Evolutionary conservation across 1,284 basidiomycete species (phyloP).

Genomic region (Irpex sp.): DNA sequence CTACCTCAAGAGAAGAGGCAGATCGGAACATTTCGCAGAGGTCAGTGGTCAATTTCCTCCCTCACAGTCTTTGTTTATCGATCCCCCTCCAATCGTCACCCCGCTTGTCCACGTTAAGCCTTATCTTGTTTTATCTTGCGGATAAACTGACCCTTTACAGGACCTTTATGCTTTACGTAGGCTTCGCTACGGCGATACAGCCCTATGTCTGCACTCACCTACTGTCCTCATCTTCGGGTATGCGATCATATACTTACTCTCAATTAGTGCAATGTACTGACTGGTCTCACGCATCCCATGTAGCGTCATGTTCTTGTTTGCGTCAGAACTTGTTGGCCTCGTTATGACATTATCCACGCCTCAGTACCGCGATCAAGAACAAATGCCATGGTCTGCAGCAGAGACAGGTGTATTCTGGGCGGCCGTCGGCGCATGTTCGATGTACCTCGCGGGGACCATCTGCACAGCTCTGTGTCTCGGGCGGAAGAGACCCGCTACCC

Average conservation of each 20-base stretch:
- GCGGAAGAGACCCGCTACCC: neutral
- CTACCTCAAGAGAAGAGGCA: neutral
- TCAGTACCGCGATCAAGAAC: neutral
- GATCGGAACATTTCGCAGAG: neutral
- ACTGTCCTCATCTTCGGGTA: neutral
- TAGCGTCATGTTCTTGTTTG: conserved; percentile 2
- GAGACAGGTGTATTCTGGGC: neutral
- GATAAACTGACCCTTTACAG: neutral
- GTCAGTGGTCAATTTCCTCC: neutral
- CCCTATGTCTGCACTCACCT: neutral
- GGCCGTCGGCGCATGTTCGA: neutral
- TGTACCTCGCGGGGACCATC: neutral
- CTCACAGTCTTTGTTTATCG: neutral
- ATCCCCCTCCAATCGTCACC: neutral
- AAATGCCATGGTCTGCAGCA: neutral
- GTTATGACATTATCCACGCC: neutral
- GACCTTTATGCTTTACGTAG: neutral
- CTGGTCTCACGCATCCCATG: neutral
- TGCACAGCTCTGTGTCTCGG: neutral
- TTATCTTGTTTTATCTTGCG: neutral
- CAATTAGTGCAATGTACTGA: neutral
- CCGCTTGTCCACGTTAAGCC: no score
- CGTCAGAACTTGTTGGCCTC: neutral
- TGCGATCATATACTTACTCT: neutral
- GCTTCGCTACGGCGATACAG: neutral